Percentiles rank a stretch among this genome's conserved stretches.
These are phyloP conservation scores for Tylopilus intermedius DNA, from an alignment of 768 basidiomycete species.

Conservation along the genomic window DNA sequence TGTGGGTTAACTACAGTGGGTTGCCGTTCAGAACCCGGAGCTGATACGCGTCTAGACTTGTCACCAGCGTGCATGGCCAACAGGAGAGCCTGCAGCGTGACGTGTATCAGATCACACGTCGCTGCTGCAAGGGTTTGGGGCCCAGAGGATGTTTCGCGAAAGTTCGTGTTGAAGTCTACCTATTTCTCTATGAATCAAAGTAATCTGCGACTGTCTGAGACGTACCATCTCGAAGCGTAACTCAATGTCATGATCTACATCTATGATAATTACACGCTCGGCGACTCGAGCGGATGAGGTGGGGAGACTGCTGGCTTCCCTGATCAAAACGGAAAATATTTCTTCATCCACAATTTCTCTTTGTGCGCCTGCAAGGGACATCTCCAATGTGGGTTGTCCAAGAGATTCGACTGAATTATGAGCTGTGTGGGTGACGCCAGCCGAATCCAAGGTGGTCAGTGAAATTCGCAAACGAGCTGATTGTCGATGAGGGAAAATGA, in stretches of 20 bases:
- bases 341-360: constrained; percentile 76
- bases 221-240: constrained; percentile 70
- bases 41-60: constrained; percentile 39
- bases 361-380: constrained; percentile 54
- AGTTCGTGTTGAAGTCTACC: constrained; percentile 31
- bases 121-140: constrained; percentile 21
- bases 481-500: constrained; percentile 65
- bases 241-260: constrained; percentile 67
- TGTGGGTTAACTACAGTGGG: constrained; percentile 9
- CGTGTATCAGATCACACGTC: constrained; percentile 66
- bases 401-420: constrained; percentile 34
- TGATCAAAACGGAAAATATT: constrained; percentile 68
- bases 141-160: constrained; percentile 8
- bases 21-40: constrained; percentile 26
- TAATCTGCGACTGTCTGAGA: constrained; percentile 3
- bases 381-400: constrained; percentile 42
- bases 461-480: constrained; percentile 60
- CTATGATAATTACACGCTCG: constrained; percentile 70
- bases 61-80: constrained; percentile 51
- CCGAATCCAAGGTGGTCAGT: constrained; percentile 34
- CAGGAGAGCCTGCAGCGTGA: constrained; percentile 58
- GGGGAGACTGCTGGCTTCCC: constrained; percentile 71
- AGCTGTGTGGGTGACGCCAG: constrained; percentile 31
- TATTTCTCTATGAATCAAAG: constrained; percentile 16
- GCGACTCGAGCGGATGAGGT: constrained; percentile 75